Evolutionary conservation across 169 alveolate genomes (phyloP), one percentile per base, ranked within the genome.

Genomic region (Eimeria tenella): DNA sequence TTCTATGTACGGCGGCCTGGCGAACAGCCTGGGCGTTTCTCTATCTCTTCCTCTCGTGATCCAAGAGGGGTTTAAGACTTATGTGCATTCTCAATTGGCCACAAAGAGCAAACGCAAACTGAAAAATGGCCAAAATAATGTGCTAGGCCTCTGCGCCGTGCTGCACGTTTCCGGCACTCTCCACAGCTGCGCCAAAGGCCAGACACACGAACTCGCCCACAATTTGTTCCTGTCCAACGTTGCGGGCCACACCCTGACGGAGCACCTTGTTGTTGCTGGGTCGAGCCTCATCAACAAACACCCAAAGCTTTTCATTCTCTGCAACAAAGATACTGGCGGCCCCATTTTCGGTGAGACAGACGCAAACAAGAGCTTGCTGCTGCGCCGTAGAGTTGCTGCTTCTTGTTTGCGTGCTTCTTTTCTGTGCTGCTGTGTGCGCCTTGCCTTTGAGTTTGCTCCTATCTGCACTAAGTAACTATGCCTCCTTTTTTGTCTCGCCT

Each of bases 21-120:
- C 77, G 13, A 68, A 68, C 77, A 68, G 42, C 31, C 77, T 68
- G 77, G 77, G 31, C 49, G 77, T 68, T n/a, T n/a, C 77, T n/a
- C 31, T 68, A n/a, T 13, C 77, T 17, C n/a, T 68, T n/a, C 49
- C 77, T 13, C 13, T 23, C n/a, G n/a, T n/a, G 9, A 23, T 68
- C 11, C 77, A 68, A 3, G 77, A 68, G 77, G 77, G 42, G 55
- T 68, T 68, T 68, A 23, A 2, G 1, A 8, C 77, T 68, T 68
- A 13, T n/a, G n/a, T 68, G 0, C n/a, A 13, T 68, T 15, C n/a
- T 68, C 11, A 11, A 15, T 1, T 68, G 77, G n/a, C 49, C n/a
- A 13, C 77, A 13, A 68, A 68, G 77, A n/a, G 77, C 77, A 68
- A 68, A 23, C 11, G 77, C 11, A 11, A 68, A n/a, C 77, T 13